Percentiles rank a stretch among this genome's conserved stretches.
These are phyloP conservation scores for Turnera subulata DNA, from an alignment of 345 rosid genomes.

Conservation along the genomic window DNA sequence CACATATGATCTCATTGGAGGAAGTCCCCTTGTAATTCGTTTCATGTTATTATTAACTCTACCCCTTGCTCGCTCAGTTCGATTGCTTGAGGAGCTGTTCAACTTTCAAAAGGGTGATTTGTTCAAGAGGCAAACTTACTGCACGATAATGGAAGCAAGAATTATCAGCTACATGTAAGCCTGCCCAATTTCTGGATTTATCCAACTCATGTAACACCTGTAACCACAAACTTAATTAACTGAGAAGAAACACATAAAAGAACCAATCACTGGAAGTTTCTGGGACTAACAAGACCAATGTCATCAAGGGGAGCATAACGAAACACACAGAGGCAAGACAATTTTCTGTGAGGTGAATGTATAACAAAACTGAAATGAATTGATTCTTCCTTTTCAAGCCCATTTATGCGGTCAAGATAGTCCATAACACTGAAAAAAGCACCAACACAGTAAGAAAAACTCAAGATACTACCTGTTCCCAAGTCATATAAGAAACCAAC, in stretches of 20 bases:
- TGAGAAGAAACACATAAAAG: not conserved
- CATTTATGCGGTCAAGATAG: not conserved
- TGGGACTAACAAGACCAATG: not conserved
- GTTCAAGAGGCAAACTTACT: constrained; percentile 42
- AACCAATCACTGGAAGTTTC: constrained; percentile 1
- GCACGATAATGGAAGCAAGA: constrained; percentile 88
- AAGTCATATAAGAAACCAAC: constrained; percentile 74
- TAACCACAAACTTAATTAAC: constrained; percentile 11
- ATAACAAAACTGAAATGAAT: constrained; percentile 1
- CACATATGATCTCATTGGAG: not conserved
- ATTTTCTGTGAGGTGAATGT: not conserved
- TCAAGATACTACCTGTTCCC: constrained; percentile 46
- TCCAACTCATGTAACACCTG: constrained; percentile 73
- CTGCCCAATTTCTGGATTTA: constrained; percentile 71
- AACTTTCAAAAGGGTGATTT: not conserved
- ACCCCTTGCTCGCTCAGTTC: not conserved
- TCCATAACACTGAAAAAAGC: constrained; percentile 1
- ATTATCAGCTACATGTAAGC: constrained; percentile 75
- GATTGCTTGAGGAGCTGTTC: too few species aligned
- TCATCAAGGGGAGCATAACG: constrained; percentile 5
- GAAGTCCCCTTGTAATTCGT: too few species aligned
- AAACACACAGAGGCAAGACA: constrained; percentile 8
- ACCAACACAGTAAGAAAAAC: not conserved
- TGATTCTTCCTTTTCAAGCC: constrained; percentile 1
- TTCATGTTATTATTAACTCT: not conserved